Evolutionary conservation across 352 stramenopile species (phyloP).

Genomic region (Globisporangium yorkense): DNA sequence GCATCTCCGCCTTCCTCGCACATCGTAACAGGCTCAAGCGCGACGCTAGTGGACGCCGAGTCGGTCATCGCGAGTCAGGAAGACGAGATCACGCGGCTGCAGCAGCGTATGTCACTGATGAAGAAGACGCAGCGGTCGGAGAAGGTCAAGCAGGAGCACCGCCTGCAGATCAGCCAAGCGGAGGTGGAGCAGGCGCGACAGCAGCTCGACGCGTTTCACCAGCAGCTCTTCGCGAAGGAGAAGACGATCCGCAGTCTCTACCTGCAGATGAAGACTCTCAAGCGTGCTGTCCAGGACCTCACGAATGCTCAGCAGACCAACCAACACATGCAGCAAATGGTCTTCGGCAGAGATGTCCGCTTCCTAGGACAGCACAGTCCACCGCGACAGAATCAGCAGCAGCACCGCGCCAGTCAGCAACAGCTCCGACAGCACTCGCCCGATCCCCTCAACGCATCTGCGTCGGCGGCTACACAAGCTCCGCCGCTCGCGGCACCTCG

Average conservation of each 20-base stretch:
- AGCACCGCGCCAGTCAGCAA: background rate
- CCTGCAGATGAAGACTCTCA: constrained; percentile 72
- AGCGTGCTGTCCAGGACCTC: constrained; percentile 54
- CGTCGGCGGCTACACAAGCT: background rate
- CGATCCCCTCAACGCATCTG: background rate
- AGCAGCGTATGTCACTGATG: constrained; percentile 51
- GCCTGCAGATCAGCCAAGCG: constrained; percentile 31
- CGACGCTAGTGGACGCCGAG: constrained; percentile 23
- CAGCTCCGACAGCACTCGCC: background rate
- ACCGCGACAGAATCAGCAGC: constrained; percentile 3
- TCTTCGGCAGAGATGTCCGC: constrained; percentile 27
- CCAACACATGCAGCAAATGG: constrained; percentile 38
- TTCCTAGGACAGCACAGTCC: constrained; percentile 17
- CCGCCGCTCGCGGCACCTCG: constrained; percentile 2
- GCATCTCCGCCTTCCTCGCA: constrained; percentile 1
- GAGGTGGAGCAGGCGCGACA: constrained; percentile 35
- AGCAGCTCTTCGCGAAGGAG: constrained; percentile 49
- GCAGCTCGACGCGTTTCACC: constrained; percentile 45
- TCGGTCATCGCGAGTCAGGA: constrained; percentile 54
- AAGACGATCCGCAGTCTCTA: constrained; percentile 54
- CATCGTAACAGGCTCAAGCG: background rate
- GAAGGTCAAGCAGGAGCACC: constrained; percentile 41
- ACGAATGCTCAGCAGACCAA: constrained; percentile 43
- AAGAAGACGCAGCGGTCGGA: constrained; percentile 57
- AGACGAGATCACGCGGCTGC: constrained; percentile 54